Percentiles rank a stretch among this genome's conserved stretches.
Evolutionary conservation across 305 asterid genomes (phyloP).

Genomic region (Fraxinus dipetala): DNA sequence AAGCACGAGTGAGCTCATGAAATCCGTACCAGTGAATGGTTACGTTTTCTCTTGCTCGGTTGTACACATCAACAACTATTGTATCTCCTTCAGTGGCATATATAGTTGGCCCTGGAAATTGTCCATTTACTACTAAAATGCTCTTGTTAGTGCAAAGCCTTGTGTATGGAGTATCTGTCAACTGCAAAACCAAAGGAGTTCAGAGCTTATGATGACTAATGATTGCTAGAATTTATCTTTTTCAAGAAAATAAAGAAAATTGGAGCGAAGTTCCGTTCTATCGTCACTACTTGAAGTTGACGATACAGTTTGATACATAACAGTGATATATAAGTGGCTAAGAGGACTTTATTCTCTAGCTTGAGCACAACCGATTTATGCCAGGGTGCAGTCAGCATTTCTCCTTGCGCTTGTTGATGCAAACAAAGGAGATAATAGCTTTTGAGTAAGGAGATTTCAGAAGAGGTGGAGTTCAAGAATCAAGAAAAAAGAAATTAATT

Average conservation of each 20-base stretch:
- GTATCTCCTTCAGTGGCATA: constrained; percentile 49
- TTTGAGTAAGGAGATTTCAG: too few species aligned
- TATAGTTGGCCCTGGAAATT: constrained; percentile 63
- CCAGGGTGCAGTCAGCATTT: too few species aligned
- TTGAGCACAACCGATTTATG: too few species aligned
- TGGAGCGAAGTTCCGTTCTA: background rate
- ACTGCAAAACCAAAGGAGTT: constrained; percentile 22
- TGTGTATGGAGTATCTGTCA: constrained; percentile 37
- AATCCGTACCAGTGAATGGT: constrained; percentile 53
- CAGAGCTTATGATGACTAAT: background rate
- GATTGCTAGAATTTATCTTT: background rate
- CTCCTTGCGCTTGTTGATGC: too few species aligned
- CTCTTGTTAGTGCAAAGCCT: constrained; percentile 47
- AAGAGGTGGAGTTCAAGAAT: too few species aligned
- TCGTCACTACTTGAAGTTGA: background rate
- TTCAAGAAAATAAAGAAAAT: background rate
- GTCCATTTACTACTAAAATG: constrained; percentile 53
- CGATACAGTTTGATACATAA: too few species aligned
- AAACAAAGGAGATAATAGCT: too few species aligned
- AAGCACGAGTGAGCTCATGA: background rate
- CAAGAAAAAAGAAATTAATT: too few species aligned
- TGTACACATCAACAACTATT: constrained; percentile 42
- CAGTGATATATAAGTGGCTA: too few species aligned
- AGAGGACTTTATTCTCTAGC: too few species aligned
- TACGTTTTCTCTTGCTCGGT: constrained; percentile 38